Percentiles rank a stretch among this genome's conserved stretches.
Evolutionary conservation across 1,139 yeast species (phyloP).

Genomic region (Nematodospora anomalae): DNA sequence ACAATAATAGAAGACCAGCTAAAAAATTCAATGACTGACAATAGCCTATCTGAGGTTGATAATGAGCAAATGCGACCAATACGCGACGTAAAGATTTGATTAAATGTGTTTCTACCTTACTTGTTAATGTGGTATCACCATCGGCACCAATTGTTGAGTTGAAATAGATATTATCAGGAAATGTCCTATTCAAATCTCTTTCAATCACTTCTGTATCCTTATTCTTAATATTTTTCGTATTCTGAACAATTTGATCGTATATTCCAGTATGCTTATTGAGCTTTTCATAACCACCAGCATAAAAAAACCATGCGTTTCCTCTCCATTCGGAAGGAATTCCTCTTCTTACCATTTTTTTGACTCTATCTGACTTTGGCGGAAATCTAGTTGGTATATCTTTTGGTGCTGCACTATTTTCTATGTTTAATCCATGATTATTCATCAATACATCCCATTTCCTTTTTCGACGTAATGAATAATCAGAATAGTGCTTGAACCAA

Average conservation of each 20-base stretch:
- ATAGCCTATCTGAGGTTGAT: conserved; percentile 89
- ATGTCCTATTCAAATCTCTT: conserved; percentile 87
- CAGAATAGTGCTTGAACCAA: conserved; percentile 75
- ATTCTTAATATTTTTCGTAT: conserved; percentile 51
- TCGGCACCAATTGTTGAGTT: conserved; percentile 22
- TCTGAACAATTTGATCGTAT: conserved; percentile 63
- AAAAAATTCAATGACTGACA: conserved; percentile 92
- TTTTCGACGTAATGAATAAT: conserved; percentile 60
- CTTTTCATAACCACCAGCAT: conserved; percentile 86
- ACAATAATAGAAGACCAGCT: conserved; percentile 78
- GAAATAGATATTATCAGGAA: conserved; percentile 87
- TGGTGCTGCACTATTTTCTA: conserved; percentile 19
- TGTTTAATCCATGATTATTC: conserved; percentile 63
- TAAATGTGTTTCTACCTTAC: conserved; percentile 53
- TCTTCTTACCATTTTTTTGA: conserved; percentile 78
- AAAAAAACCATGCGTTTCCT: conserved; percentile 95
- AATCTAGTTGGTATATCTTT: conserved; percentile 47
- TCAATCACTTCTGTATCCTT: conserved; percentile 91
- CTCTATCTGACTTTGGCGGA: conserved; percentile 82
- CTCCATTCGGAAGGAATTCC: conserved; percentile 98
- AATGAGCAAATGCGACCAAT: conserved; percentile 77
- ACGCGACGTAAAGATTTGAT: conserved; percentile 77
- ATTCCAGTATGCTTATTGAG: conserved; percentile 69
- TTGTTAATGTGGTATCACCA: conserved; percentile 1
- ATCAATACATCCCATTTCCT: conserved; percentile 73